Evolutionary conservation across 805 yeast genomes (phyloP).

Genomic region (Candida bentonensis): DNA sequence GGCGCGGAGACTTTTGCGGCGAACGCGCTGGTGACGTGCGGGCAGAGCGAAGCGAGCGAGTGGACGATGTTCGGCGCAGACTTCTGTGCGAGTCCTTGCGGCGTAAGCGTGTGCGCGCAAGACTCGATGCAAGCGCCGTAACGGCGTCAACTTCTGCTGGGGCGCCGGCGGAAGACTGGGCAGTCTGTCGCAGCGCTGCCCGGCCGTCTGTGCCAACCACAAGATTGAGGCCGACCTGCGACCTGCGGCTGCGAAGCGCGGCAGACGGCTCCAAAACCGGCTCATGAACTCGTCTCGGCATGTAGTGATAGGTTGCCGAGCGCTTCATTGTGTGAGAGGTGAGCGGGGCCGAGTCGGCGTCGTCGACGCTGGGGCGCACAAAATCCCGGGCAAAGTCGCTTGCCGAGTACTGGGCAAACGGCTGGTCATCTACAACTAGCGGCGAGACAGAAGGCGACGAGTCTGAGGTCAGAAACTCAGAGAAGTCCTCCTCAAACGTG

Average conservation of each 20-base stretch:
- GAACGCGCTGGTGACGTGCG: background rate
- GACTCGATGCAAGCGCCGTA: background rate
- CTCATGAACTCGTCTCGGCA: background rate
- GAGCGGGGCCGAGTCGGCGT: background rate
- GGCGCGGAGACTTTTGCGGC: background rate
- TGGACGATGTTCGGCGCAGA: background rate
- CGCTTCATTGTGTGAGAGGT: background rate
- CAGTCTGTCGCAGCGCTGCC: background rate
- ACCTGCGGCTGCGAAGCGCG: background rate
- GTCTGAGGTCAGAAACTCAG: slow-evolving; percentile 1
- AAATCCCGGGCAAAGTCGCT: background rate
- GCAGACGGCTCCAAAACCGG: background rate
- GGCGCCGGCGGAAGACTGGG: too few relatives aligned
- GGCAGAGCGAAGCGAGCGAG: background rate
- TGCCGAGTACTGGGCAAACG: background rate
- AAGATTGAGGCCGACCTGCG: background rate
- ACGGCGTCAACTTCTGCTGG: too few relatives aligned
- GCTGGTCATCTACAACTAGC: background rate
- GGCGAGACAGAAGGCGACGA: background rate
- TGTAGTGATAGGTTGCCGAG: background rate
- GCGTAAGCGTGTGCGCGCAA: background rate
- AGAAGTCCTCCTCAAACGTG: background rate
- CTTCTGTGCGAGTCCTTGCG: background rate
- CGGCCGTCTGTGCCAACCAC: background rate
- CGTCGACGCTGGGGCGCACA: background rate